Evolutionary conservation across 2,329 filamentous ascomycete species (phyloP), one percentile per base, ranked within the genome.

Genomic region (Cercospora sp.): DNA sequence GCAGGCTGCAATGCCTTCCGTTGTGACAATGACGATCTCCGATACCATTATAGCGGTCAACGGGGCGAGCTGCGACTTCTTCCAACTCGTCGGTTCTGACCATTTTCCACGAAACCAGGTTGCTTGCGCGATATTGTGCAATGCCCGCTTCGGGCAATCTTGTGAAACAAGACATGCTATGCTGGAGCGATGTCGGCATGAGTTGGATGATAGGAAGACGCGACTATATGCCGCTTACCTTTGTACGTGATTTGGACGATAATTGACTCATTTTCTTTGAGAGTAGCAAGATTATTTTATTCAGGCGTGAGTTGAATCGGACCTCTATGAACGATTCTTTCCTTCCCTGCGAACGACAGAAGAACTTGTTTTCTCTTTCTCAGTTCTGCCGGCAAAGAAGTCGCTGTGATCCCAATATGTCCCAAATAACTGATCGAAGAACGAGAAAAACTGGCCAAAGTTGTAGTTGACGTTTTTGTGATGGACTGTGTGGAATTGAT

Each of bases 401-500:
- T 58, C 55, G 10, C 10, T 20, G 7, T 58, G 55, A 33, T 58
- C 28, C 55, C 55, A 58, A 33, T 58, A 58, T 5, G 55, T 58
- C 8, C 55, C 55, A 20, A 58, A 58, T 6, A 58, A 12, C 55
- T 28, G 33, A 23, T 58, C 55, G 30, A 58, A 58, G 6, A 58
- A 58, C 8, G 28, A 20, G 55, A 58, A 58, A 16, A 58, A 58
- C 6, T 58, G 55, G 13, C 55, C 55, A 33, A 58, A 58, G 30
- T 58, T 58, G 8, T 58, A 58, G 55, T 58, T 58, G 55, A 58
- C 28, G 23, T 58, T 58, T 16, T 58, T 58, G 18, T 58, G 55
- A 23, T 58, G 55, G 0, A 58, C 55, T 5, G 55, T 58, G 3
- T 58, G 28, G 16, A 58, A 58, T 20, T 58, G 28, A 23, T 58